Base-by-base conservation (phyloP, 75 land plant genomes). In the Ceratopteris richardii region DNA sequence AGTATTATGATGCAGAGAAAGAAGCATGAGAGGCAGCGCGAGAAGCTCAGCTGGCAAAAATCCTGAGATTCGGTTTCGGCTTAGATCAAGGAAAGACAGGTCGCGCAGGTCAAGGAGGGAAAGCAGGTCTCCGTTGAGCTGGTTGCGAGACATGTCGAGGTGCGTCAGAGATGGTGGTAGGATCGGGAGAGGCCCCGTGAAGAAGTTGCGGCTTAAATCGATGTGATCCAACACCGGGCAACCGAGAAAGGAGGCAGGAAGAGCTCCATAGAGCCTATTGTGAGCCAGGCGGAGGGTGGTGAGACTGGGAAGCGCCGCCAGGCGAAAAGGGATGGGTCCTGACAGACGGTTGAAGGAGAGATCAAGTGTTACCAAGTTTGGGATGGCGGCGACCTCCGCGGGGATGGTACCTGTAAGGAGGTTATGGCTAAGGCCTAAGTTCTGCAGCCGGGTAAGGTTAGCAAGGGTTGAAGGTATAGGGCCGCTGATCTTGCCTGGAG, bases 61-160 rank as follows among this genome's bases (percentile, higher is more conserved):
- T 0, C 96, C 98, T 0, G 82, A 66, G 28, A 92, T 75, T 42
- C 52, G 65, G 63, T 89, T 93, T 17, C 74, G 70, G 44, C 87
- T 68, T 52, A 90, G 56, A 27, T 90, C 47, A 33, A 93, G 58
- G 23, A 23, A 66, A 31, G 81, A 73, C 21, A 93, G 43, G 10
- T 90, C 69, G 0, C 21, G 20, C 0, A 79, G 73, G 7, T 3
- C 3, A 4, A 4, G 3, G 37, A 33, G 37, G 7, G 7, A 3
- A 9, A 4, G 7, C 9, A 33, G 9, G 9, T 9, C 37, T 3
- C 37, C 37, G 37, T 9, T 33, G 3, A 33, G 37, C 37, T 33
- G 37, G 37, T 33, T 33, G 37, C 37, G 37, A 3, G 37, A 3
- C 37, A 33, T 3, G 37, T 9, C 37, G 37, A 33, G 37, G 37